These are phyloP conservation scores for Pseudophaeomoniella oleicola DNA, from an alignment of 2,329 filamentous ascomycete species.

Conservation along the genomic window DNA sequence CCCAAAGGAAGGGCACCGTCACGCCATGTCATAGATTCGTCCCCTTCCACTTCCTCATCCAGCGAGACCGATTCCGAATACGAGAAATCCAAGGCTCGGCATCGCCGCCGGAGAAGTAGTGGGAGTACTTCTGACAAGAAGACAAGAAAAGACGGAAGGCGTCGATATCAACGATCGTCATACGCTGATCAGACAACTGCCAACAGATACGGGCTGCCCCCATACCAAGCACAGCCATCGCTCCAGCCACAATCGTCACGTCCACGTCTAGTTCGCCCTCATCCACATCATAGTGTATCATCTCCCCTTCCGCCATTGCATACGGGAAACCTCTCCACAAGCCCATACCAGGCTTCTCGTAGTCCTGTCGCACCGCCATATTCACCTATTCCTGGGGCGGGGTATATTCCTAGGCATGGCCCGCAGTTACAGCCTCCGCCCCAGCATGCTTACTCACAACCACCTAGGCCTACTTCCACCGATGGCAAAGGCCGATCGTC, in stretches of 20 bases:
- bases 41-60: conserved; percentile 9
- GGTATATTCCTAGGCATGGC: not conserved
- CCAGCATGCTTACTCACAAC: not conserved
- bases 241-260: conserved; percentile 6
- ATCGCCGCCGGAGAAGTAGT: conserved; percentile 5
- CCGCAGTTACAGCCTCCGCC: not conserved
- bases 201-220: not conserved
- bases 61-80: conserved; percentile 5
- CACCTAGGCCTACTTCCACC: conserved; percentile 4
- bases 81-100: conserved; percentile 5
- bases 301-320: conserved; percentile 9
- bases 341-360: conserved; percentile 4
- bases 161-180: conserved; percentile 3
- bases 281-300: conserved; percentile 10
- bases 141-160: conserved; percentile 4
- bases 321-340: conserved; percentile 6
- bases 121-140: conserved; percentile 4
- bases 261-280: conserved; percentile 9
- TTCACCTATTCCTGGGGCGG: not conserved
- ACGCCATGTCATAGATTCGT: conserved; percentile 11
- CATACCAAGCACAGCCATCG: conserved; percentile 3
- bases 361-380: conserved; percentile 2
- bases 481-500: conserved; percentile 12
- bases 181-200: conserved; percentile 4
- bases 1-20: conserved; percentile 6